Percentiles rank a stretch among this genome's conserved stretches.
Evolutionary conservation across 768 basidiomycete species (phyloP).

Genomic region (Asterophora parasitica): DNA sequence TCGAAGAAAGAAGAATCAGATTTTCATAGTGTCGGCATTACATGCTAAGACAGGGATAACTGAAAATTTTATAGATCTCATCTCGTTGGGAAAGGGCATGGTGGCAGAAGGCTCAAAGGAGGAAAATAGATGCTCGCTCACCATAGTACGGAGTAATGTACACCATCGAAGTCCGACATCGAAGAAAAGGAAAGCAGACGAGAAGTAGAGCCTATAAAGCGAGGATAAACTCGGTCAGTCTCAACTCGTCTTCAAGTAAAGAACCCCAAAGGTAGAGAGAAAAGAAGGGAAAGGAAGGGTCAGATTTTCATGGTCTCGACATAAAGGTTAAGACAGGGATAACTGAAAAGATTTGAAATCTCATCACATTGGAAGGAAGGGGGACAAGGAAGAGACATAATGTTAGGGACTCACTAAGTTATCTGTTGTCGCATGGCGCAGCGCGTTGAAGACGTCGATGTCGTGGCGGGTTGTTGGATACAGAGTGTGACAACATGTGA

Average conservation of each 20-base stretch:
- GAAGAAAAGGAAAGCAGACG: background rate
- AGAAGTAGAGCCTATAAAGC: too few relatives aligned
- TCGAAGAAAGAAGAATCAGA: slow-evolving; percentile 22
- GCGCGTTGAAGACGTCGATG: background rate
- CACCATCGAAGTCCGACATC: background rate
- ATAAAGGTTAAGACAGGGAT: slow-evolving; percentile 31
- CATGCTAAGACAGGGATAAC: slow-evolving; percentile 31
- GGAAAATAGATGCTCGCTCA: slow-evolving; percentile 5
- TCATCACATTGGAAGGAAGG: slow-evolving; percentile 18
- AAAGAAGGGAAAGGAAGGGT: slow-evolving; percentile 1
- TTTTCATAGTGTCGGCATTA: slow-evolving; percentile 27
- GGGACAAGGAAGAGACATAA: background rate
- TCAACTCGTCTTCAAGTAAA: background rate
- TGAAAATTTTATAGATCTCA: slow-evolving; percentile 27
- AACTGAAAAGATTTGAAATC: slow-evolving; percentile 28
- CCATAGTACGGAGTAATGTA: background rate
- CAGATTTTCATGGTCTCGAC: slow-evolving; percentile 32
- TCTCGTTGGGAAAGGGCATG: slow-evolving; percentile 11
- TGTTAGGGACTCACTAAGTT: background rate
- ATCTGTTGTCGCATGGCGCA: too few relatives aligned
- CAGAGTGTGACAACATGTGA: background rate
- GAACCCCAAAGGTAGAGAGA: background rate
- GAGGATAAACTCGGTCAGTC: background rate
- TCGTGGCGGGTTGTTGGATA: background rate
- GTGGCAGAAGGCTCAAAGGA: background rate